Evolutionary conservation across 2,329 filamentous ascomycete genomes (phyloP), one percentile per base, ranked within the genome.

Genomic region (Chaetomiaceae sp.): DNA sequence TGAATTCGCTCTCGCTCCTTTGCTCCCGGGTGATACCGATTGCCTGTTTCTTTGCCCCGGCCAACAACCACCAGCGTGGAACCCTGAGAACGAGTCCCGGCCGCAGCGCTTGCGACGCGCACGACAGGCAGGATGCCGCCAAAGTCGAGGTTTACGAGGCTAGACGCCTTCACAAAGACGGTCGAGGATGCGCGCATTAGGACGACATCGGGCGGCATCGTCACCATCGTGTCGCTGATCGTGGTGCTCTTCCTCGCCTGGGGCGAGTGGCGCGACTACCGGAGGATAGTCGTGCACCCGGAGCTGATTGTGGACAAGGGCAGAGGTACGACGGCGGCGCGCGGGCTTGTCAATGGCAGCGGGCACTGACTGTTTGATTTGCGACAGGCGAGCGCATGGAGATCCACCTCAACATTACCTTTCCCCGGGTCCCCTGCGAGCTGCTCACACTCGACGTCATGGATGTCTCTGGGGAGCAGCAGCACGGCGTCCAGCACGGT

Each of bases 91-190:
- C 43, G 40, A 36, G 25, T 17, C 47, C 14, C 19, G 20, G 19
- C 36, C 29, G 40, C 15, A 46, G 53, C 54, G 56, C 54, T 51
- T 38, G 33, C 47, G 44, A 49, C 33, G 54, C 58, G 47, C 55
- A 31, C 38, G 23, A 51, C n/a, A 54, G 19, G 34, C 57, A 67
- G 61, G 46, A 97, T 97, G 94, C 79, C 91, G 61, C 75, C 86
- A 67, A 96, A 95, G 78, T 95, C 90, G 64, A 86, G 94, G 71
- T 96, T 99, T 70, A 96, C 89, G 56, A 87, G 87, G 82, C 89
- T 99, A 60, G 94, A 99, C 73, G 94, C 94, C 79, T 99, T 99
- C 71, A 96, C 92, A 47, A 99, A 99, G 75, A 99, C 94, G 12
- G 94, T 99, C 64, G 94, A 99, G 71, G 94, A 99, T 83, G 94